Evolutionary conservation across 208 protist genomes (phyloP).

Genomic region (Trypanosoma scelopori): DNA sequence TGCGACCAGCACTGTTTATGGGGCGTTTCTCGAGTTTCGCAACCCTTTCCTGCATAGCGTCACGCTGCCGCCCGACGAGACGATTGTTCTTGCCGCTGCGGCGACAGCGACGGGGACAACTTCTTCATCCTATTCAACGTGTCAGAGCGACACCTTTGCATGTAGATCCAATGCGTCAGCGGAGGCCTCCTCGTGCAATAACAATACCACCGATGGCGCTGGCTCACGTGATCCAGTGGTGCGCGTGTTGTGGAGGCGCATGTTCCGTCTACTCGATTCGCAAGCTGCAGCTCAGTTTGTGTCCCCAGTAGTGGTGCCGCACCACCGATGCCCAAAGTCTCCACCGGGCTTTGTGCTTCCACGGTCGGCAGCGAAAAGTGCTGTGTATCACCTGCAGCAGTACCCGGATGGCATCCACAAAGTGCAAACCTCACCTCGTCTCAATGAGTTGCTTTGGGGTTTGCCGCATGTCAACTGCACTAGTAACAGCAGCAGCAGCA

Average conservation of each 20-base stretch:
- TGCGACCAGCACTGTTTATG: slow-evolving; percentile 49
- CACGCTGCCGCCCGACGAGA: slow-evolving; percentile 64
- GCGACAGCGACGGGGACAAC: background rate
- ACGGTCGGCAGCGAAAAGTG: slow-evolving; percentile 14
- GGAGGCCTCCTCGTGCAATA: too few species aligned
- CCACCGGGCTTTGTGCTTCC: slow-evolving; percentile 23
- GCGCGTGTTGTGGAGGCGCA: slow-evolving; percentile 47
- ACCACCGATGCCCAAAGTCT: slow-evolving; percentile 9
- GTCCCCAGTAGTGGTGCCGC: slow-evolving; percentile 5
- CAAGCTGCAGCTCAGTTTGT: background rate
- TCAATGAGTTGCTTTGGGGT: slow-evolving; percentile 44
- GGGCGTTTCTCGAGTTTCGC: slow-evolving; percentile 68
- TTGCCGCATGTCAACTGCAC: slow-evolving; percentile 10
- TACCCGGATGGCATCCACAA: slow-evolving; percentile 73
- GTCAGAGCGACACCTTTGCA: too few species aligned
- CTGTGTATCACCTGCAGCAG: slow-evolving; percentile 46
- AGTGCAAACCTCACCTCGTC: slow-evolving; percentile 49
- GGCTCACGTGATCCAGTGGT: slow-evolving; percentile 26
- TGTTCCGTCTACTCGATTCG: slow-evolving; percentile 5
- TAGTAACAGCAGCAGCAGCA: slow-evolving; percentile 5
- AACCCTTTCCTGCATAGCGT: slow-evolving; percentile 56
- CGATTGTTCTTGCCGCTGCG: slow-evolving; percentile 39
- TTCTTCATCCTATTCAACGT: background rate
- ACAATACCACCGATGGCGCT: too few species aligned
- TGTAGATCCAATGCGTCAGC: too few species aligned